Evolutionary conservation across 371 early-diverging fungal genomes (phyloP), one percentile per base, ranked within the genome.

Genomic region (Actinomortierella wolfii): DNA sequence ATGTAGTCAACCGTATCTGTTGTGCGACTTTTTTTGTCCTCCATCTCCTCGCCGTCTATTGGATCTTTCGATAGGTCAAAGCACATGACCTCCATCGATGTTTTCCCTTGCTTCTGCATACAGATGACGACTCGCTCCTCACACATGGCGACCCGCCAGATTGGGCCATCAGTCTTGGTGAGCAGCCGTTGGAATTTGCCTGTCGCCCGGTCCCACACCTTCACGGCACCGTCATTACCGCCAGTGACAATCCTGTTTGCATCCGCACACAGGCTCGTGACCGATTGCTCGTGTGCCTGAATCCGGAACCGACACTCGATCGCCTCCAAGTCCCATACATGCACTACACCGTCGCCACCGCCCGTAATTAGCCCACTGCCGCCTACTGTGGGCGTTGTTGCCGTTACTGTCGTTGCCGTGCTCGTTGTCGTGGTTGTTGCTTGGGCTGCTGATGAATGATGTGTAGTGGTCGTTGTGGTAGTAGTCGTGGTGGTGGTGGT

Each of bases 221-320:
- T 94, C 57, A 93, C 87, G 6, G 89, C 86, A 0, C 93, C 93
- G 59, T 94, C 95, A 62, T 94, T 93, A 17, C 89, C 88, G 9
- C 94, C 94, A 7, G 90, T 89, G 11, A 94, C 83, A 64, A 94
- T 89, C 13, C 93, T 88, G 51, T 89, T 80, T 53, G 82, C 80
- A 59, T 94, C 95, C 68, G 92, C 91, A 64, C 93, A 94, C 41
- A 94, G 82, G 61, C 92, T 92, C 0, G 95, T 94, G 9, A 94
- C 92, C 0, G 94, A 92, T 40, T 91, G 91, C 25, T 86, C 78
- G 56, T 94, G 95, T 0, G 93, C 93, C 28, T 86, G 86, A 11
- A 94, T 85, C 25, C 84, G 86, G 40, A 86, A 85, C 29, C 86
- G 79, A 47, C 92, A 87, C 48, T 85, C 82, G 59, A 83, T 81